phyloP scores from a whole-genome alignment of 257 asterid species.

The Lycium barbarum region DNA sequence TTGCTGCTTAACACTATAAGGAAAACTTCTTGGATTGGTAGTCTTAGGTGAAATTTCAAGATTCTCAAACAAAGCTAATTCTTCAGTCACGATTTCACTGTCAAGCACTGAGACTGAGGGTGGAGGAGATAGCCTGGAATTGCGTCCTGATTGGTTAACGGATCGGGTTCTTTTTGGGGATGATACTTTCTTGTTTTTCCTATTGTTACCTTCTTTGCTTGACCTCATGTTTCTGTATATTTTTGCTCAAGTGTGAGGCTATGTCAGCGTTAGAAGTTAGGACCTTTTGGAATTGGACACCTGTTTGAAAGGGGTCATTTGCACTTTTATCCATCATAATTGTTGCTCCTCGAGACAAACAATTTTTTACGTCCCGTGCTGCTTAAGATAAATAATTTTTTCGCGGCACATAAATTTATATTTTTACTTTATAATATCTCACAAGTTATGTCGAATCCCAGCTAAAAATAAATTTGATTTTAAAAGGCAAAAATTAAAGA shows the following conservation, averaged over 20 bases:
- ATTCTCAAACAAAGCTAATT: slow-evolving; percentile 50
- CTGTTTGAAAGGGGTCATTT: background rate
- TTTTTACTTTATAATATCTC: no score
- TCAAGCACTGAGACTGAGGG: slow-evolving; percentile 57
- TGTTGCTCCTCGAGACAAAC: no score
- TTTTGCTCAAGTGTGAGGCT: background rate
- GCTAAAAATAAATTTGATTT: no score
- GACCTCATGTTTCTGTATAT: slow-evolving; percentile 37
- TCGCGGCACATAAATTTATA: no score
- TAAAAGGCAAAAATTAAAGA: no score
- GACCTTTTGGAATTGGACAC: background rate
- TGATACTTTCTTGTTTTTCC: slow-evolving; percentile 36
- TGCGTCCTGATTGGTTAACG: slow-evolving; percentile 46
- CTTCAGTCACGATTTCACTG: slow-evolving; percentile 56
- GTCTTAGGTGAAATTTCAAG: slow-evolving; percentile 53
- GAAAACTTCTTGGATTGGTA: slow-evolving; percentile 82
- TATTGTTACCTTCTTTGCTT: slow-evolving; percentile 33
- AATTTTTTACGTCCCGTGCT: no score
- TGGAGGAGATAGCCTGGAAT: slow-evolving; percentile 49
- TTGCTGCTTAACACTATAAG: slow-evolving; percentile 83
- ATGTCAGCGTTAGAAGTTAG: background rate
- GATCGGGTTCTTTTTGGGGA: slow-evolving; percentile 18
- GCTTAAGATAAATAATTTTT: no score
- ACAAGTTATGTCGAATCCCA: no score
- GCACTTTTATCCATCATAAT: no score